These are phyloP conservation scores for Acanthamoeba sp. DNA, from an alignment of 208 protist genomes.

Conservation along the genomic window DNA sequence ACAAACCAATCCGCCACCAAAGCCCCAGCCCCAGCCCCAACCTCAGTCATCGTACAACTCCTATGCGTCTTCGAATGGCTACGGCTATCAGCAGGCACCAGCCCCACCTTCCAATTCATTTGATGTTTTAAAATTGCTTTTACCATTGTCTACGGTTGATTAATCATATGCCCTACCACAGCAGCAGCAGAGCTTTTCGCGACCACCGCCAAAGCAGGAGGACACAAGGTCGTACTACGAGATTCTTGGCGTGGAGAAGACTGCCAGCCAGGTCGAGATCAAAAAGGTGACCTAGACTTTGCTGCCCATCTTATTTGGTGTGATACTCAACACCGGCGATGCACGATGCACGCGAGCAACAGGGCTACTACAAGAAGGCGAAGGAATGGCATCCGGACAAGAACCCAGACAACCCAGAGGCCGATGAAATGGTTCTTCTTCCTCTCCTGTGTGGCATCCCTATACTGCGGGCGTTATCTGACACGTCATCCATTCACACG, in stretches of 20 bases:
- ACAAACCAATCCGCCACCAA: neutral
- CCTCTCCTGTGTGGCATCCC: neutral
- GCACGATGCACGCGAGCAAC: neutral
- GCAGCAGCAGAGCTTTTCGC: neutral
- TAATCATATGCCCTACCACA: neutral
- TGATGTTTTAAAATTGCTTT: conserved; percentile 33
- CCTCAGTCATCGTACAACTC: neutral
- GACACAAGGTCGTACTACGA: conserved; percentile 56
- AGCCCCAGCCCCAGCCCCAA: conserved; percentile 43
- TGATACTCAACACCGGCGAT: neutral
- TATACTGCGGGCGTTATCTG: too few relatives aligned
- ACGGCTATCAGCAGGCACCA: neutral
- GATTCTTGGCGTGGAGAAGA: conserved; percentile 77
- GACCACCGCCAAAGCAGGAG: neutral
- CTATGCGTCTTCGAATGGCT: neutral
- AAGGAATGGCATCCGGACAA: conserved; percentile 84
- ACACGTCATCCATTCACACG: neutral
- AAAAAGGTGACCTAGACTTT: conserved; percentile 80
- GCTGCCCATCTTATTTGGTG: neutral
- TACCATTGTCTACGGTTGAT: neutral
- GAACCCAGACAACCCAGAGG: conserved; percentile 73
- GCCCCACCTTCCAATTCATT: neutral
- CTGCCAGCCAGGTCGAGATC: conserved; percentile 76
- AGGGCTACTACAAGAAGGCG: conserved; percentile 81
- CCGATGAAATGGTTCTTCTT: conserved; percentile 54